A percentile compares a stretch with the other conserved stretches of the same genome.
These are phyloP conservation scores for Tetrahymena malaccensis DNA, from an alignment of 73 alveolate species.

Conservation along the genomic window DNA sequence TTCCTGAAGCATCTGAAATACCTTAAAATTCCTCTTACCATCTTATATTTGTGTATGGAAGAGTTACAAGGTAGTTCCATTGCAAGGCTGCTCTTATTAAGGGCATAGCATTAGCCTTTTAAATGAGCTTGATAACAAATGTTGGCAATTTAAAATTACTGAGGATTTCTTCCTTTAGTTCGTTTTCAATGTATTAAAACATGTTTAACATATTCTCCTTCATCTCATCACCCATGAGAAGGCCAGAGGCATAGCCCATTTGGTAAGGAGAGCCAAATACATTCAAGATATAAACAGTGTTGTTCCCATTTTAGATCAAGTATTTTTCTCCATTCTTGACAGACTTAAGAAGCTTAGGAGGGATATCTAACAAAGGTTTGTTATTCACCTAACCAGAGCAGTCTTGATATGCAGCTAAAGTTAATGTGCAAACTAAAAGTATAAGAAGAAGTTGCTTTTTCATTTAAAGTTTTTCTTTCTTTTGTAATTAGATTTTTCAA, in stretches of 20 bases:
- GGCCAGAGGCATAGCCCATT: neutral
- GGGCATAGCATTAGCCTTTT: neutral
- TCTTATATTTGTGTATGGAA: neutral
- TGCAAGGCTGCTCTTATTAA: neutral
- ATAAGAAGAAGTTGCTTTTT: neutral
- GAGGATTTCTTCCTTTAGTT: neutral
- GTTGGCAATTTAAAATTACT: neutral
- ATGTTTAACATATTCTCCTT: neutral
- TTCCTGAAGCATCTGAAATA: constrained; percentile 21
- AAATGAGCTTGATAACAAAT: neutral
- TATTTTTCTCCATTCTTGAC: neutral
- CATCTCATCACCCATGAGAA: neutral
- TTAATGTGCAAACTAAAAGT: neutral
- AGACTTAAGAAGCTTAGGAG: neutral
- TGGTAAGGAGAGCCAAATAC: neutral
- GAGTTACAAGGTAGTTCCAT: neutral
- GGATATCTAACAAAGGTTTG: neutral
- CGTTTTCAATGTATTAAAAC: neutral
- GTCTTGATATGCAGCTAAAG: neutral
- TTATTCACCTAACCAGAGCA: neutral
- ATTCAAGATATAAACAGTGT: neutral
- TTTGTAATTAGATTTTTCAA: neutral
- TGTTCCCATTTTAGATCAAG: neutral
- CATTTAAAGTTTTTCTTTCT: neutral
- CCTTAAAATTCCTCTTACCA: constrained; percentile 4